Evolutionary conservation across 2,329 filamentous ascomycete genomes (phyloP).

Genomic region (Dactylonectria estremocensis): DNA sequence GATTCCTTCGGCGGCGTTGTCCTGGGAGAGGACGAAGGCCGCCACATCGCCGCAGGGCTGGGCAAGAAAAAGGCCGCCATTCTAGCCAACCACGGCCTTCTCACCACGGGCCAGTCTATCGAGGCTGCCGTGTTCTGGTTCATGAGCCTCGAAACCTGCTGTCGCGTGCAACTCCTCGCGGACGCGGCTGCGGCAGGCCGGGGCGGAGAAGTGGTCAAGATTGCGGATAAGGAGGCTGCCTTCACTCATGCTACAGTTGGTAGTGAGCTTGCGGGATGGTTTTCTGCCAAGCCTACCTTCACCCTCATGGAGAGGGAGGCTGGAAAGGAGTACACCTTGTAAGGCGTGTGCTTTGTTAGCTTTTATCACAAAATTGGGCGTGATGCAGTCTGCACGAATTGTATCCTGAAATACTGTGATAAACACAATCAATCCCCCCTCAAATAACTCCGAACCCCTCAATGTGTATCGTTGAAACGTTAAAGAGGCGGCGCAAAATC

Average conservation of each 20-base stretch:
- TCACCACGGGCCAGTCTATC: conserved; percentile 23
- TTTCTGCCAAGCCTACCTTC: conserved; percentile 27
- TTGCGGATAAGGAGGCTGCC: conserved; percentile 19
- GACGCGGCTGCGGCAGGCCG: conserved; percentile 23
- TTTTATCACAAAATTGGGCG: too few relatives aligned
- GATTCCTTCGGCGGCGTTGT: conserved; percentile 20
- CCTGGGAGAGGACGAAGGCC: conserved; percentile 21
- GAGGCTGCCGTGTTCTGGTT: conserved; percentile 28
- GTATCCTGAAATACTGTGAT: too few relatives aligned
- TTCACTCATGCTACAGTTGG: conserved; percentile 26
- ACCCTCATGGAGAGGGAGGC: conserved; percentile 21
- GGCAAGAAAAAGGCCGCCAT: conserved; percentile 23
- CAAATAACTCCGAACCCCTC: too few relatives aligned
- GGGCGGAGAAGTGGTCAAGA: conserved; percentile 12
- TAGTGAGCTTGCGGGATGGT: conserved; percentile 22
- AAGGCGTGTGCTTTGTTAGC: too few relatives aligned
- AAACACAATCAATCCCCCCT: too few relatives aligned
- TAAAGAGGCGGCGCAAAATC: too few relatives aligned
- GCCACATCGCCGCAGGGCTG: conserved; percentile 20
- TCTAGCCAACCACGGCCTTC: conserved; percentile 27
- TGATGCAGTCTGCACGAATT: too few relatives aligned
- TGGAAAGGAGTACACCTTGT: too few relatives aligned
- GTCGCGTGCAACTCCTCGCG: conserved; percentile 26
- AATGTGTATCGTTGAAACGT: too few relatives aligned
- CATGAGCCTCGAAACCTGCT: conserved; percentile 28